A percentile compares a stretch with the other conserved stretches of the same genome.
phyloP scores from a whole-genome alignment of 164 flowering plant species.

The Nymphaea colorata region DNA sequence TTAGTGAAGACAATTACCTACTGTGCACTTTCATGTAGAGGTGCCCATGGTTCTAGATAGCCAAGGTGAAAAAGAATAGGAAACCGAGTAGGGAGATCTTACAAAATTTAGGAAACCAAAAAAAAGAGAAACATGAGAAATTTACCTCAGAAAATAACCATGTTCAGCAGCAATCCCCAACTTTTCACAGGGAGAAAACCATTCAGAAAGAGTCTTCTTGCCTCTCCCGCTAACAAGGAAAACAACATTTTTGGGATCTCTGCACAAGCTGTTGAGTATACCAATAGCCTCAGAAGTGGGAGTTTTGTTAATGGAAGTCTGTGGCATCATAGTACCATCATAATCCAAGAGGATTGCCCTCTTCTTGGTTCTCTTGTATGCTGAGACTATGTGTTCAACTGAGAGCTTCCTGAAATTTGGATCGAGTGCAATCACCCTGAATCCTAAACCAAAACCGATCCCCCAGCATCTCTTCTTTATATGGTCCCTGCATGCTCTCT shows the following conservation, averaged over 20 bases:
- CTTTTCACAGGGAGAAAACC: slow-evolving; percentile 45
- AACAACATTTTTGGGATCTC: slow-evolving; percentile 41
- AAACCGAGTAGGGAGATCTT: too few relatives aligned
- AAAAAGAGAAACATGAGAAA: too few relatives aligned
- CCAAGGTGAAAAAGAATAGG: too few relatives aligned
- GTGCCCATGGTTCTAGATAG: too few relatives aligned
- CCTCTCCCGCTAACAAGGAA: slow-evolving; percentile 50
- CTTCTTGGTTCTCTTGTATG: slow-evolving; percentile 38
- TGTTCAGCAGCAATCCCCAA: slow-evolving; percentile 55
- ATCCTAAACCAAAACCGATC: slow-evolving; percentile 52
- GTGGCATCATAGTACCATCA: slow-evolving; percentile 44
- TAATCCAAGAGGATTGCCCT: slow-evolving; percentile 55
- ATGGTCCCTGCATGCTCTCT: slow-evolving; percentile 47
- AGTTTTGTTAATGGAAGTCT: slow-evolving; percentile 21
- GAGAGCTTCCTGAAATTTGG: slow-evolving; percentile 50
- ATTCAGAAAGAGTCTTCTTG: slow-evolving; percentile 25
- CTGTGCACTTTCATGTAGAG: too few relatives aligned
- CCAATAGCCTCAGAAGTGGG: slow-evolving; percentile 28
- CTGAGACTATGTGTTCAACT: slow-evolving; percentile 46
- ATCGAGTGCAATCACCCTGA: slow-evolving; percentile 45
- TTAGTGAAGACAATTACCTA: too few relatives aligned
- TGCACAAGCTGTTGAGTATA: slow-evolving; percentile 37
- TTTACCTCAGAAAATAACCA: slow-evolving; percentile 48
- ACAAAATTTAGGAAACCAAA: too few relatives aligned
- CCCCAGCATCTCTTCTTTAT: slow-evolving; percentile 51